Conservation (phyloP, 495 filamentous ascomycete genomes). For the Neurospora pannonica region DNA sequence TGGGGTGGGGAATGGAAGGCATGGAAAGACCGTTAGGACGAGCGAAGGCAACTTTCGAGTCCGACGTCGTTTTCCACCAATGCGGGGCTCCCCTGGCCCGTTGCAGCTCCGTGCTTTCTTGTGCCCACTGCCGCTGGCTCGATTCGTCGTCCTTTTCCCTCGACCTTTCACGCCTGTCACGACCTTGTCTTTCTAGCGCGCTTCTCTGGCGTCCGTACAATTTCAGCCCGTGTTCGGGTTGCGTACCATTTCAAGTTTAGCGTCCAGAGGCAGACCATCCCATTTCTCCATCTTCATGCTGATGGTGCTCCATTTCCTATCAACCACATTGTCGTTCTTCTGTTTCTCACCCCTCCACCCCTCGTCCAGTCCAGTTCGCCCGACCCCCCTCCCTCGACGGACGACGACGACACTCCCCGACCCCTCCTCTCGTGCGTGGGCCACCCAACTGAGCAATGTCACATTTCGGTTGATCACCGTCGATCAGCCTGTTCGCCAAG, state of each 20-base stretch:
- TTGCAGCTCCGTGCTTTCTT: background rate
- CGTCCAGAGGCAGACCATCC: background rate
- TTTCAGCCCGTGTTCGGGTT: background rate
- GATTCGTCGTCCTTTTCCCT: background rate
- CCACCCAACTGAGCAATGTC: background rate
- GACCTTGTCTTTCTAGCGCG: constrained; percentile 14
- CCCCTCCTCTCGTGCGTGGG: background rate
- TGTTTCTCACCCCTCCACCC: background rate
- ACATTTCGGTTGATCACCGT: background rate
- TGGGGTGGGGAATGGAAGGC: background rate
- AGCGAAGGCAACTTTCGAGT: background rate
- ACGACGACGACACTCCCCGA: background rate
- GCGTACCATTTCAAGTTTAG: background rate
- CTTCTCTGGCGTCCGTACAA: constrained; percentile 12
- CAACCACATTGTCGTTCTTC: background rate
- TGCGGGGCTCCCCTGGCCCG: background rate
- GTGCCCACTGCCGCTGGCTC: background rate
- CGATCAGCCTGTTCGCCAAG: background rate
- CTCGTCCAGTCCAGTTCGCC: background rate
- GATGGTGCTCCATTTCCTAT: background rate
- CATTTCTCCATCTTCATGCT: background rate
- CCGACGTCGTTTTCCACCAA: background rate
- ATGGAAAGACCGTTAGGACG: background rate
- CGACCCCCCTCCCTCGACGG: background rate
- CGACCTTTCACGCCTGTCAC: background rate